Evolutionary conservation across 768 basidiomycete genomes (phyloP).

Genomic region (Lyophyllum decastes): DNA sequence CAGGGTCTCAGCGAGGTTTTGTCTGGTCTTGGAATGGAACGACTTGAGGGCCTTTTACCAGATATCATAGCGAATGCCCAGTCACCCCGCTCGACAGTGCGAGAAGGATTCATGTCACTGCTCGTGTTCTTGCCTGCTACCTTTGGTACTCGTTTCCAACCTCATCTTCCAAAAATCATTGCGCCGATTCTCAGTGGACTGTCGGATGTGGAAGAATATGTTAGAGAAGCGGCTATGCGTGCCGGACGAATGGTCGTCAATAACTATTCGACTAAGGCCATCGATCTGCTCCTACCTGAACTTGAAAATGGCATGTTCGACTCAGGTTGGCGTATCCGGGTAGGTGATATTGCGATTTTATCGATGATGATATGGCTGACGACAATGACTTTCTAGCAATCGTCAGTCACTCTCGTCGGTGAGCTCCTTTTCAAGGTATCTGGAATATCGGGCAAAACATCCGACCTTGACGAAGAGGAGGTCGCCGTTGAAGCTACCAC

Average conservation of each 20-base stretch:
- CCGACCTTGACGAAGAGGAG: slow-evolving; percentile 76
- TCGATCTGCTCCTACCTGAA: slow-evolving; percentile 92
- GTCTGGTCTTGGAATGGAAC: slow-evolving; percentile 95
- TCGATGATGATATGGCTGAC: not conserved
- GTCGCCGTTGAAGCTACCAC: slow-evolving; percentile 60
- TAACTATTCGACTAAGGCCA: slow-evolving; percentile 89
- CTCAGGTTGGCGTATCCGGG: slow-evolving; percentile 91
- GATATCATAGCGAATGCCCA: slow-evolving; percentile 92
- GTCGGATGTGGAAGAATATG: slow-evolving; percentile 92
- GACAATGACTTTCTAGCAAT: slow-evolving; percentile 60
- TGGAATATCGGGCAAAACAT: slow-evolving; percentile 89
- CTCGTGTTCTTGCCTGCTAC: slow-evolving; percentile 95
- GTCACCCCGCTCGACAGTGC: slow-evolving; percentile 85
- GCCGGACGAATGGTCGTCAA: slow-evolving; percentile 98
- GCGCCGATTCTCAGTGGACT: slow-evolving; percentile 89
- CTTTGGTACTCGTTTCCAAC: slow-evolving; percentile 95
- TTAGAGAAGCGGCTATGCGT: slow-evolving; percentile 96
- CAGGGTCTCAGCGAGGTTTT: slow-evolving; percentile 96
- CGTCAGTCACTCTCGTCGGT: slow-evolving; percentile 93
- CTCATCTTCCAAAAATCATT: slow-evolving; percentile 93
- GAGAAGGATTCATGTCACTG: slow-evolving; percentile 98
- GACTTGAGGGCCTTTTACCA: slow-evolving; percentile 90
- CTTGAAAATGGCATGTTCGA: slow-evolving; percentile 96
- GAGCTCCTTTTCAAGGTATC: slow-evolving; percentile 96
- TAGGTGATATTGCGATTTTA: slow-evolving; percentile 34